phyloP scores from a whole-genome alignment of 306 rosid genomes.

The Albizia julibrissin region DNA sequence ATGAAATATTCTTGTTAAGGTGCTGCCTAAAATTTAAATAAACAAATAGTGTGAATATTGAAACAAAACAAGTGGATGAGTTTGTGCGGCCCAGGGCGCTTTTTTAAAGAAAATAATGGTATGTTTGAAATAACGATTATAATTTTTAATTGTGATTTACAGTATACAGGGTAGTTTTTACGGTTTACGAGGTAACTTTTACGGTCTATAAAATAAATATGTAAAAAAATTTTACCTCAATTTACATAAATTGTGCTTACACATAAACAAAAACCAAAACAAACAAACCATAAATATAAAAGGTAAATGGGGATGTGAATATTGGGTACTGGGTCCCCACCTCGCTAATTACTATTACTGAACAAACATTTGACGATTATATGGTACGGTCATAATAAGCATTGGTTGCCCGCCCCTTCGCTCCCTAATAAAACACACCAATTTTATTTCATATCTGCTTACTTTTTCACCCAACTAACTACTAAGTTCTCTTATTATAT shows the following conservation, averaged over 20 bases:
- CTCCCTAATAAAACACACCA: background rate
- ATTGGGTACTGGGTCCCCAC: constrained; percentile 45
- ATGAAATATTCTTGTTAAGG: no score
- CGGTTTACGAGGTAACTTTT: no score
- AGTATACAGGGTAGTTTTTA: no score
- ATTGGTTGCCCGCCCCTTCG: background rate
- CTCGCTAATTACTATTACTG: constrained; percentile 42
- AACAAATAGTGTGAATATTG: background rate
- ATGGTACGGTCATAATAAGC: no score
- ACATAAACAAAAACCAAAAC: no score
- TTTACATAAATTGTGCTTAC: no score
- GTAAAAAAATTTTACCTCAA: no score
- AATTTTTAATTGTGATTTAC: no score
- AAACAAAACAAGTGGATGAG: background rate
- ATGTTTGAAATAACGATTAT: no score
- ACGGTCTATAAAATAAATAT: no score
- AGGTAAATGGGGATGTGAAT: constrained; percentile 7
- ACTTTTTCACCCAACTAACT: background rate
- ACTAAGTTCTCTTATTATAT: background rate
- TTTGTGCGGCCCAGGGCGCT: background rate
- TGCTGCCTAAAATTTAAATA: background rate
- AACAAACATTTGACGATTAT: no score
- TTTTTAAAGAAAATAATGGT: constrained; percentile 40
- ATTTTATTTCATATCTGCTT: background rate
- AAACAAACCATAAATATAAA: no score